Evolutionary conservation across 2,329 filamentous ascomycete species (phyloP).

Genomic region (Verticillium isaacii): DNA sequence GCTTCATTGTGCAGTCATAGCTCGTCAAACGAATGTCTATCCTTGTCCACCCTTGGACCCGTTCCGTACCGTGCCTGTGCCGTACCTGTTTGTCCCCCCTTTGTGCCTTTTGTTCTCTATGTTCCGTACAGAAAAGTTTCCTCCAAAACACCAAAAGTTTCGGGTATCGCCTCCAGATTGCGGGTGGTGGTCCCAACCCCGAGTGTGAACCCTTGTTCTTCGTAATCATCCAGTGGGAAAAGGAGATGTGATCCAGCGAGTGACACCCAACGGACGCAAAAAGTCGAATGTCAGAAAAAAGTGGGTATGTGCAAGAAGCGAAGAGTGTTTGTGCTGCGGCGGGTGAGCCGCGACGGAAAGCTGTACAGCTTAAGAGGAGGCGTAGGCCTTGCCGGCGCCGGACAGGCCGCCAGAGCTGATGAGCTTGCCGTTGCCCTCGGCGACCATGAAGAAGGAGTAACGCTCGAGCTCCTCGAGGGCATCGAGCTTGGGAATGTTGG

Average conservation of each 20-base stretch:
- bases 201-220: not conserved
- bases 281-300: constrained; percentile 14
- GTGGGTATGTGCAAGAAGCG: constrained; percentile 30
- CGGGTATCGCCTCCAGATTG: not conserved
- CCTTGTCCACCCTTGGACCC: not conserved
- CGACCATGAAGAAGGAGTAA: constrained; percentile 55
- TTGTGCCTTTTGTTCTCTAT: not conserved
- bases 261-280: constrained; percentile 14
- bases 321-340: constrained; percentile 10
- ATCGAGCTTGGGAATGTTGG: constrained; percentile 44
- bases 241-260: constrained; percentile 9
- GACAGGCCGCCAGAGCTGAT: constrained; percentile 36
- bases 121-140: not conserved
- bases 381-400: constrained; percentile 44
- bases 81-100: not conserved
- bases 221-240: constrained; percentile 10
- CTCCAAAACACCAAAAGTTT: not conserved
- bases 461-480: constrained; percentile 44
- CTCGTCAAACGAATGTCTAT: not conserved
- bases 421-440: constrained; percentile 33
- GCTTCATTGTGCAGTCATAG: not conserved
- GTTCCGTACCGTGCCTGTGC: not conserved
- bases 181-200: not conserved
- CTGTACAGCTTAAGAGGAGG: constrained; percentile 19
- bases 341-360: not conserved